Evolutionary conservation across 345 rosid genomes (phyloP), one percentile per base, ranked within the genome.

Genomic region (Cardamine chenopodiifolia): DNA sequence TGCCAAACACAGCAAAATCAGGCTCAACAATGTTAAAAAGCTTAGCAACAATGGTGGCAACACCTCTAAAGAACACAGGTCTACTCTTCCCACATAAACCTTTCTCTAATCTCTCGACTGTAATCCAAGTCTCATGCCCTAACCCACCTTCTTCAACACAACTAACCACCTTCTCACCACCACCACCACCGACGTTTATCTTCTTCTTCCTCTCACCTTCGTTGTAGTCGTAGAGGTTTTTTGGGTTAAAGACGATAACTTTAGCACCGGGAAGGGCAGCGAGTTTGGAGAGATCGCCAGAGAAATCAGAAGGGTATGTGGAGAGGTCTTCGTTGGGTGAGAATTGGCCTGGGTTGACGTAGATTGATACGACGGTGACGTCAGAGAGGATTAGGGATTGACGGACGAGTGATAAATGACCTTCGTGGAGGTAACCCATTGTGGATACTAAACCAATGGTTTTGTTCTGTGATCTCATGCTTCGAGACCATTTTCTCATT

Each of bases 311-410:
- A 8, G 97, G 97, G 92, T 94, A 91, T 1, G 95, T 84, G 29
- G 97, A 87, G 23, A 94, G 89, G 64, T 91, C 97, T 74, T 94
- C 97, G 0, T 86, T 73, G 42, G 96, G 96, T n/a, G 98, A 75
- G 70, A 94, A 91, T 78, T 94, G 98, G 71, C 98, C 98, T 53
- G 98, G 98, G 79, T 94, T 94, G 35, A 94, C 93, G 71, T 89
- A 91, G 68, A 91, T 85, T 57, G 97, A 90, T 40, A 94, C 90
- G 40, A 91, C 98, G 15, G 83, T 78, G 78, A 85, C 61, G 73
- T 86, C 75, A 61, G 86, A 31, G 62, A 54, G 88, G 12, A 40
- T 70, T 26, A 59, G 85, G 53, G 97, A 92, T 72, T 89, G 80
- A 53, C 81, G 73, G 50, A 94, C 79, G 62, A 94, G 95, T 8